These are phyloP conservation scores for Aspergillus unguis DNA, from an alignment of 2,329 filamentous ascomycete genomes.

Conservation along the genomic window DNA sequence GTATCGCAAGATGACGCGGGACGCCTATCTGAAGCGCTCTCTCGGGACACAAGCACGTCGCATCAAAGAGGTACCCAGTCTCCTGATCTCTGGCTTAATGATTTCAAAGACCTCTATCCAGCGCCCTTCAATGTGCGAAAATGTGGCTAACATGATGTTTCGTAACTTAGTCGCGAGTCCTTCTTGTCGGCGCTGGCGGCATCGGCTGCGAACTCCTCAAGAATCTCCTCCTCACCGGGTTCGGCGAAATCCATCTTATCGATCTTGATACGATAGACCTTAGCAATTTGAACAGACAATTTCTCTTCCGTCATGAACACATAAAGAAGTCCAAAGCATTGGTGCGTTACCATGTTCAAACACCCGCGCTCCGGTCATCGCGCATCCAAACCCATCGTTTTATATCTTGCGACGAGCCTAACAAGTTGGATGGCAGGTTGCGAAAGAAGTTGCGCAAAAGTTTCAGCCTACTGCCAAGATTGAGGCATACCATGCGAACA, in stretches of 20 bases:
- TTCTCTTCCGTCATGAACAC: slow-evolving; percentile 92
- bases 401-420: slow-evolving; percentile 4
- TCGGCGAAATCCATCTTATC: slow-evolving; percentile 89
- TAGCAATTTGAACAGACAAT: slow-evolving; percentile 95
- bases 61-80: slow-evolving; percentile 39
- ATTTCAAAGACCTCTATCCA: background rate
- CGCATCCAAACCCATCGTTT: background rate
- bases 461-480: slow-evolving; percentile 90
- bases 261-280: slow-evolving; percentile 98
- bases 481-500: slow-evolving; percentile 87
- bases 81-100: slow-evolving; percentile 2
- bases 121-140: background rate
- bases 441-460: slow-evolving; percentile 81
- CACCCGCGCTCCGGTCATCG: slow-evolving; percentile 7
- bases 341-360: slow-evolving; percentile 51
- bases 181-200: slow-evolving; percentile 94
- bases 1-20: slow-evolving; percentile 36
- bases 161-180: slow-evolving; percentile 66
- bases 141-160: slow-evolving; percentile 11
- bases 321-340: slow-evolving; percentile 96
- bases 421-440: slow-evolving; percentile 59
- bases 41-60: slow-evolving; percentile 40
- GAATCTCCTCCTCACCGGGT: slow-evolving; percentile 88
- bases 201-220: slow-evolving; percentile 98
- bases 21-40: slow-evolving; percentile 43